Conservation (phyloP, 2,329 filamentous ascomycete genomes). For the Chaetomium sp. region DNA sequence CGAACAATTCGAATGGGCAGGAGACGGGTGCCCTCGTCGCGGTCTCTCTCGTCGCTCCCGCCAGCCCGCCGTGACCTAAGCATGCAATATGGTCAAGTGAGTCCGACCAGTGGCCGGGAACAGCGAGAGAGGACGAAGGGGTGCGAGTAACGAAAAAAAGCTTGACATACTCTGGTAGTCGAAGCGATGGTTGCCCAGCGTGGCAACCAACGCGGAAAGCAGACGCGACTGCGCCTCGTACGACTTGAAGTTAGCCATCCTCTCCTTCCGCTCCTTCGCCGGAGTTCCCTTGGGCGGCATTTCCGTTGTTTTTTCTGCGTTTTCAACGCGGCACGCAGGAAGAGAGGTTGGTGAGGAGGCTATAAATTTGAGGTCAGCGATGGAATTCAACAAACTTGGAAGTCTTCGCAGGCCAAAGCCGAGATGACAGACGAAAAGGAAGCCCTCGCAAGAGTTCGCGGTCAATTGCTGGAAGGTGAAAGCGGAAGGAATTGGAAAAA, state of each 20-base stretch:
- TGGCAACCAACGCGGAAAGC: slow-evolving; percentile 62
- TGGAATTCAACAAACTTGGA: neutral
- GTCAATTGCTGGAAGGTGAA: neutral
- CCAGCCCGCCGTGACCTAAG: neutral
- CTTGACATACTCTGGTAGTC: slow-evolving; percentile 61
- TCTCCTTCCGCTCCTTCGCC: slow-evolving; percentile 5
- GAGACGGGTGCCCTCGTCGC: neutral
- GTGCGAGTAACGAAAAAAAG: neutral
- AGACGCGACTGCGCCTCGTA: slow-evolving; percentile 64
- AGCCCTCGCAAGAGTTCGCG: neutral
- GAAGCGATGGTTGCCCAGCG: slow-evolving; percentile 53
- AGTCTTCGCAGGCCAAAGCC: too few species aligned
- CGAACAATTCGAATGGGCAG: neutral
- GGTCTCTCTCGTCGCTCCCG: slow-evolving; percentile 15
- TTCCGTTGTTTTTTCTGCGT: neutral
- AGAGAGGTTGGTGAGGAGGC: neutral
- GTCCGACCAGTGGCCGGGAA: slow-evolving; percentile 1
- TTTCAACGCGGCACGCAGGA: neutral
- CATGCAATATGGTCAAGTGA: slow-evolving; percentile 9
- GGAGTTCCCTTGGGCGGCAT: slow-evolving; percentile 8
- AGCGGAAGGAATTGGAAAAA: neutral
- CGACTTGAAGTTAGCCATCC: slow-evolving; percentile 57
- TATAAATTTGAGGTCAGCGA: neutral
- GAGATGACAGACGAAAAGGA: neutral
- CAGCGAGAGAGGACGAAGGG: neutral